Evolutionary conservation across 495 filamentous ascomycete species (phyloP).

Genomic region (Podospora bellae-mahoneyi): DNA sequence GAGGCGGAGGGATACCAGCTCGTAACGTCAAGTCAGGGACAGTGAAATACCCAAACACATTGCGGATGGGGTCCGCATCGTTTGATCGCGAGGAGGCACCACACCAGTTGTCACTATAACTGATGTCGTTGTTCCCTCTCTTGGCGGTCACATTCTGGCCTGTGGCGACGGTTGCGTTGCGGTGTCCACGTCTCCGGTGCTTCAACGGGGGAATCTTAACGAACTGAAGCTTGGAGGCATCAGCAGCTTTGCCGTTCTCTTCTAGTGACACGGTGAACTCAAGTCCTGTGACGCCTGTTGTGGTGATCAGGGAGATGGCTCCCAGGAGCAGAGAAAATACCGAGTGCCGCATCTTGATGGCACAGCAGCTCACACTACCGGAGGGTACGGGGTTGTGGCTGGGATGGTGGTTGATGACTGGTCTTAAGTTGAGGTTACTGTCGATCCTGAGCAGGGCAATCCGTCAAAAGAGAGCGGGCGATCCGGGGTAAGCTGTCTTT

Average conservation of each 20-base stretch:
- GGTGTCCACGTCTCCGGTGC: slow-evolving; percentile 19
- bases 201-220: slow-evolving; percentile 18
- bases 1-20: slow-evolving; percentile 18
- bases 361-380: neutral
- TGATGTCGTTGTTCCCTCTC: slow-evolving; percentile 20
- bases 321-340: slow-evolving; percentile 12
- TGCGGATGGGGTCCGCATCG: slow-evolving; percentile 20
- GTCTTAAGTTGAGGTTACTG: neutral
- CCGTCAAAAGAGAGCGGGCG: neutral
- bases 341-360: slow-evolving; percentile 22
- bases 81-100: slow-evolving; percentile 28
- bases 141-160: neutral
- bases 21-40: slow-evolving; percentile 28
- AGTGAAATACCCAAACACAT: slow-evolving; percentile 27
- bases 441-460: neutral
- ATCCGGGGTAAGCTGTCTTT: neutral
- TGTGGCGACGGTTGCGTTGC: neutral
- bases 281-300: slow-evolving; percentile 21
- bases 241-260: slow-evolving; percentile 16
- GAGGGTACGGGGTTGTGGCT: neutral
- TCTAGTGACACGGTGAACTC: slow-evolving; percentile 24
- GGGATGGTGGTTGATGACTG: neutral
- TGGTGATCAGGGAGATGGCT: slow-evolving; percentile 14
- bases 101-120: slow-evolving; percentile 35
- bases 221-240: slow-evolving; percentile 19